Base-by-base conservation (phyloP, 306 rosid genomes). In the Cicer judaicum region DNA sequence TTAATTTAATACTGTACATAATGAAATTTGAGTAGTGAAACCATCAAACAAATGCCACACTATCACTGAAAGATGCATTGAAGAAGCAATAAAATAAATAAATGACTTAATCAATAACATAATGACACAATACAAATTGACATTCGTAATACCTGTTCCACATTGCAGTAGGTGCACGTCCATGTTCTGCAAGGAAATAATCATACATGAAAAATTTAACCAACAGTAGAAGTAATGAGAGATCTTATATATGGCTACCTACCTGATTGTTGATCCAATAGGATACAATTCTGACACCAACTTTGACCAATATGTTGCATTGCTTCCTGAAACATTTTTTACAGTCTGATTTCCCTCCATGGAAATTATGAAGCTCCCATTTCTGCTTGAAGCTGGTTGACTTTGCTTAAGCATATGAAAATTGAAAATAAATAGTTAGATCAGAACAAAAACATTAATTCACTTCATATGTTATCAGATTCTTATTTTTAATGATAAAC, bases 371-470 rank as follows among this genome's bases (percentile, higher is more conserved):
- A 79, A 75, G 64, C 84, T 88, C 74, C 89, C 97, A 87, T 85
- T 83, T 81, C 74, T 83, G 90, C 92, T 89, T 29, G 89, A 87
- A 83, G 97, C 95, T 53, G 93, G 88, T 83, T 90, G 96, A 84
- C 99, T 94, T 92, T 92, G 92, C 93, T 90, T 89, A 81, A 91
- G 82, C 93, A 85, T 80, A 81, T 69, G 21, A 80, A 81, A 82
- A 76, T 77, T 55, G 50, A 78, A 73, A 68, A 66, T 54, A 66
- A 70, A 75, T 42, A 79, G 81, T 84, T 81, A 87, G 87, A 78
- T 78, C 55, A 80, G 43, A 76, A 65, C 44, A 72, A 56, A 72
- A 52, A 49, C 50, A 66, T 39, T 74, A 63, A 64, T 49, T 80
- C 56, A 81, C 75, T 46, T 68, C 10, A 75, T 43, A 10, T 60